A percentile compares a stretch with the other conserved stretches of the same genome.
These are phyloP conservation scores for Cardamine chenopodiifolia DNA, from an alignment of 345 rosid genomes.

Conservation along the genomic window DNA sequence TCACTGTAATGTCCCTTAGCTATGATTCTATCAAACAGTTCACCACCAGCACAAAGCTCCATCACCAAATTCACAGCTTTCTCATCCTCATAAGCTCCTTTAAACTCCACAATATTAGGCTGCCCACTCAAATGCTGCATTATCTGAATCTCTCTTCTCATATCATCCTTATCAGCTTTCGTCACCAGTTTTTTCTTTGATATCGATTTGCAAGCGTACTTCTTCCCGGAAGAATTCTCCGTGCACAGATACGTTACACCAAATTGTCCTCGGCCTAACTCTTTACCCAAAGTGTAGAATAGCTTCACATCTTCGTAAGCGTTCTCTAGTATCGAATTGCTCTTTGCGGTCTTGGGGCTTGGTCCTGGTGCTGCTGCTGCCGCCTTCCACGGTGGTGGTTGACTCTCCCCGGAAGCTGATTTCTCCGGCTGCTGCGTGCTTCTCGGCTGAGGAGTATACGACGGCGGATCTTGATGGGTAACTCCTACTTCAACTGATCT, in stretches of 20 bases:
- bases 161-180: slow-evolving; percentile 74
- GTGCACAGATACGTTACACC: slow-evolving; percentile 83
- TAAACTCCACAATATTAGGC: slow-evolving; percentile 86
- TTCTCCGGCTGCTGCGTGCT: slow-evolving; percentile 41
- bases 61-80: slow-evolving; percentile 79
- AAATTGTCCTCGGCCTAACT: slow-evolving; percentile 89
- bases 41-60: slow-evolving; percentile 58
- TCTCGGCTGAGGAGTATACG: slow-evolving; percentile 47
- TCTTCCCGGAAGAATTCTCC: slow-evolving; percentile 66
- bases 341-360: slow-evolving; percentile 49
- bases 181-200: slow-evolving; percentile 71
- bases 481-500: slow-evolving; percentile 45
- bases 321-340: slow-evolving; percentile 69
- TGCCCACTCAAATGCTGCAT: slow-evolving; percentile 98
- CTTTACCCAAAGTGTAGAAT: slow-evolving; percentile 67
- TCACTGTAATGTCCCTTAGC: slow-evolving; percentile 48
- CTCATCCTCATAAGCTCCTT: slow-evolving; percentile 85
- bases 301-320: slow-evolving; percentile 71
- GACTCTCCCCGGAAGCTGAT: slow-evolving; percentile 25
- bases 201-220: slow-evolving; percentile 85
- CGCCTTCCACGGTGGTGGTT: slow-evolving; percentile 48
- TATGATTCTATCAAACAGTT: slow-evolving; percentile 44
- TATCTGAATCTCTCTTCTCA: slow-evolving; percentile 81
- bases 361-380: slow-evolving; percentile 33
- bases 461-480: slow-evolving; percentile 38